Base-by-base conservation (phyloP, 805 yeast genomes). In the Metschnikowia santaceciliae region DNA sequence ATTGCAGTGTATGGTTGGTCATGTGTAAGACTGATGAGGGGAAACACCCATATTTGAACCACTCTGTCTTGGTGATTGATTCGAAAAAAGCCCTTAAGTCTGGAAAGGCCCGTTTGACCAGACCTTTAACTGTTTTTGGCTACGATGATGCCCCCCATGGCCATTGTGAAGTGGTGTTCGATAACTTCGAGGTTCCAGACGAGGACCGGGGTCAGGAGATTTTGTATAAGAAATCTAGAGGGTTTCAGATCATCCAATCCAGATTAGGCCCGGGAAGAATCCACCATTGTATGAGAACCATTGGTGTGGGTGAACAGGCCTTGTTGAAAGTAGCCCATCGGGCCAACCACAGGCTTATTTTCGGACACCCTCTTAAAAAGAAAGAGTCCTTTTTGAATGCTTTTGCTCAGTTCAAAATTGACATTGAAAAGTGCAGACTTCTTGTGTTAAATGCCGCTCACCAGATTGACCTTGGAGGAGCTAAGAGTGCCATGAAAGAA, bases 91-190 rank as follows among this genome's bases (percentile, higher is more conserved):
- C 81, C 0, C 56, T 79, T 48, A 74, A 75, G 2, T 67, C 81
- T 1, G 84, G 84, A 5, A 67, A 67, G 37, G 83, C 76, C 43
- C 69, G 59, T 26, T 56, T 80, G 32, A 64, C 77, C 33, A 70
- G 87, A 41, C 84, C 85, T 3, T 68, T 81, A 58, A 52, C 60
- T 17, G 80, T 82, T 1, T 77, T 79, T 60, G 87, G 87, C 3
- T 80, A 74, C 55, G 87, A 82, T 59, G 87, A 82, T 60, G 86
- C 86, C 26, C 88, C 88, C 3, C 87, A 82, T 61, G 88, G 88
- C n/a, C 87, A 83, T 60, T 78, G 79, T 68, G 86, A 82, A 61
- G 73, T 83, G 49, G 70, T 64, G 45, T 83, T 83, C 62, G 65
- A 70, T 33, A 68, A 78, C 59, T 77, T 71, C 53, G 79, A 72